These are phyloP conservation scores for Pholiota molesta DNA, from an alignment of 768 basidiomycete species.

Conservation along the genomic window DNA sequence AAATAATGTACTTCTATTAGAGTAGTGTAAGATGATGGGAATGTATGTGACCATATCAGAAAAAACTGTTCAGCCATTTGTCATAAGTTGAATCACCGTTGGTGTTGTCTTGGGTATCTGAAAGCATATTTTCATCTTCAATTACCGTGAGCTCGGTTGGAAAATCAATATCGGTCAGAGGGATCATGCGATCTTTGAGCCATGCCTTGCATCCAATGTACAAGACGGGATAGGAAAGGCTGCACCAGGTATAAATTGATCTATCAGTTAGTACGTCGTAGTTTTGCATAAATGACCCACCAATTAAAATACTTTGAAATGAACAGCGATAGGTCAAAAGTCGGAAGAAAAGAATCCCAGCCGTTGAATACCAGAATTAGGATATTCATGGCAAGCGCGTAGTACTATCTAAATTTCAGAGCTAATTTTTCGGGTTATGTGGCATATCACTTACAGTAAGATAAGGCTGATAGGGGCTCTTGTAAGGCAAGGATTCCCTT, in stretches of 20 bases:
- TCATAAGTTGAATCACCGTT: slow-evolving; percentile 19
- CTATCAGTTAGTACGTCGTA: not conserved
- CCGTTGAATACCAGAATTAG: slow-evolving; percentile 31
- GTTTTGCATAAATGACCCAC: slow-evolving; percentile 18
- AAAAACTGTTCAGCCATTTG: slow-evolving; percentile 25
- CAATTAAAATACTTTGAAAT: slow-evolving; percentile 33
- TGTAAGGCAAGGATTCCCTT: slow-evolving; percentile 35
- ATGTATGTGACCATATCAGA: slow-evolving; percentile 15
- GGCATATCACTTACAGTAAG: slow-evolving; percentile 32
- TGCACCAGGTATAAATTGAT: not conserved
- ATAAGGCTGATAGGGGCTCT: slow-evolving; percentile 50
- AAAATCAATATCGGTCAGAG: slow-evolving; percentile 27
- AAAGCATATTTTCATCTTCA: slow-evolving; percentile 13
- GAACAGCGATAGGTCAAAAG: slow-evolving; percentile 27
- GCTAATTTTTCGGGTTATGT: not conserved
- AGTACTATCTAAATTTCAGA: slow-evolving; percentile 23
- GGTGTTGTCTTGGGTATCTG: not conserved
- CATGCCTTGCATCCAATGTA: slow-evolving; percentile 31
- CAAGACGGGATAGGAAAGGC: slow-evolving; percentile 29
- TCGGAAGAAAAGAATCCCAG: slow-evolving; percentile 30
- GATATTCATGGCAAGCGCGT: slow-evolving; percentile 30
- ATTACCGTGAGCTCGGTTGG: slow-evolving; percentile 24
- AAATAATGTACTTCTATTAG: not conserved
- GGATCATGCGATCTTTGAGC: slow-evolving; percentile 23
- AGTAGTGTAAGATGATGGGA: not conserved